Conservation (phyloP, 495 filamentous ascomycete genomes). For the Hamigera avellanea region DNA sequence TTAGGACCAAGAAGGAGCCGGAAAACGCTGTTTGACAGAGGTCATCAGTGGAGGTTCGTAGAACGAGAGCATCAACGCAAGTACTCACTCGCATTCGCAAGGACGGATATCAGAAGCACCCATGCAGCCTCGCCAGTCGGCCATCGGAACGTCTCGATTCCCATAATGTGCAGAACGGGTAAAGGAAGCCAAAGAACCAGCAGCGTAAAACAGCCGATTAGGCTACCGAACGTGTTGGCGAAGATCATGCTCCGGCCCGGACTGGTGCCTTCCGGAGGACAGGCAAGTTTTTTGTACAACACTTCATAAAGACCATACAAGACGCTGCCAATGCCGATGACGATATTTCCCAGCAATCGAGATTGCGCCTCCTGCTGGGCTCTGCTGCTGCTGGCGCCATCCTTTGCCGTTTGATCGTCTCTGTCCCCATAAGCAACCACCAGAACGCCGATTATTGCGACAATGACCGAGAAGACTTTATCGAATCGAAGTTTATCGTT, state of each 20-base stretch:
- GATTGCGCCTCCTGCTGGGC: conserved; percentile 40
- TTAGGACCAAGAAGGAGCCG: conserved; percentile 86
- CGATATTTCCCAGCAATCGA: conserved; percentile 69
- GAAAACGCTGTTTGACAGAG: conserved; percentile 49
- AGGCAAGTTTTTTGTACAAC: conserved; percentile 83
- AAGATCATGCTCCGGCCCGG: conserved; percentile 80
- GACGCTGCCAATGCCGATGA: conserved; percentile 88
- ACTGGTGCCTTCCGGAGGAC: conserved; percentile 79
- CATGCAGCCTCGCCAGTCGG: conserved; percentile 65
- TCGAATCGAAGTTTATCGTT: conserved; percentile 69
- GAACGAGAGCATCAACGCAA: not conserved
- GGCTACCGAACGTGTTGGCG: conserved; percentile 77
- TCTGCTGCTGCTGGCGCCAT: conserved; percentile 33
- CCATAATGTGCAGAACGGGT: conserved; percentile 66
- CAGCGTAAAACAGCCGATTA: conserved; percentile 78
- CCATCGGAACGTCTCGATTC: conserved; percentile 70
- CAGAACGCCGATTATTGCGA: conserved; percentile 82
- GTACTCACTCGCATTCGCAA: conserved; percentile 68
- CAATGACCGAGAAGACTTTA: conserved; percentile 70
- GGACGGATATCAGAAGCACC: conserved; percentile 67
- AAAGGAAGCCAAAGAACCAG: conserved; percentile 85
- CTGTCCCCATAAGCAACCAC: conserved; percentile 85
- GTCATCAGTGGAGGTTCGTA: not conserved
- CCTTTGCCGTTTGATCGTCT: conserved; percentile 35
- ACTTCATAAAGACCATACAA: conserved; percentile 97